Evolutionary conservation across 2,329 filamentous ascomycete species (phyloP), one percentile per base, ranked within the genome.

Genomic region (Pestalotiopsis sp.): DNA sequence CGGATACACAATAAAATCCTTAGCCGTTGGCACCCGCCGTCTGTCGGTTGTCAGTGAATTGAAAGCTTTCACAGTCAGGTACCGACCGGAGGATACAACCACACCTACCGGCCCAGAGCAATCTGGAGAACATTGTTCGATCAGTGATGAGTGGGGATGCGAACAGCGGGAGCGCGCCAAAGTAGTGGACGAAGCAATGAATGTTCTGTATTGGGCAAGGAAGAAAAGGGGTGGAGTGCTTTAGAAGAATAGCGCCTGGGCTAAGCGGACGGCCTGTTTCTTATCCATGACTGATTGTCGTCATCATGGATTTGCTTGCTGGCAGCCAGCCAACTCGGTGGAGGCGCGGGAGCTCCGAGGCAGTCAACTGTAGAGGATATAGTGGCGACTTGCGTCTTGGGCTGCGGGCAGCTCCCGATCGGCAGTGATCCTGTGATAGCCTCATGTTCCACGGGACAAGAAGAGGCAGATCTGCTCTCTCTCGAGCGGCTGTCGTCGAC

Each of bases 281-380:
- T 62, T 36, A 36, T 62, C 59, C 59, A 62, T 62, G 36, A 39
- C 38, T 62, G 59, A 62, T 39, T 62, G 59, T 62, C 59, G 59
- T 62, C 59, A 62, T 62, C 59, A 62, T 62, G 27, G 25, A 39
- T 36, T 36, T 17, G 13, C 59, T 27, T 39, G 27, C 17, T 36
- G 59, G 25, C 31, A 17, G 20, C 31, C 14, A 39, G 31, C 25
- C 27, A 36, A 31, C 59, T 62, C 59, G 20, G 59, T 62, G 59
- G 59, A 39, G 59, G 36, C 20, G 59, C 59, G 59, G 59, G 59
- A 62, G 31, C 59, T 62, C 59, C 59, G 59, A 62, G 31, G 31
- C 59, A 62, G 25, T 39, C 25, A 39, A 36, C 13, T 36, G 59
- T 62, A 39, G 23, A 59, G 27, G 27, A 62, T 62, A 62, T 36